phyloP scores from a whole-genome alignment of 2,329 filamentous ascomycete genomes.

The Cladosporium velox region DNA sequence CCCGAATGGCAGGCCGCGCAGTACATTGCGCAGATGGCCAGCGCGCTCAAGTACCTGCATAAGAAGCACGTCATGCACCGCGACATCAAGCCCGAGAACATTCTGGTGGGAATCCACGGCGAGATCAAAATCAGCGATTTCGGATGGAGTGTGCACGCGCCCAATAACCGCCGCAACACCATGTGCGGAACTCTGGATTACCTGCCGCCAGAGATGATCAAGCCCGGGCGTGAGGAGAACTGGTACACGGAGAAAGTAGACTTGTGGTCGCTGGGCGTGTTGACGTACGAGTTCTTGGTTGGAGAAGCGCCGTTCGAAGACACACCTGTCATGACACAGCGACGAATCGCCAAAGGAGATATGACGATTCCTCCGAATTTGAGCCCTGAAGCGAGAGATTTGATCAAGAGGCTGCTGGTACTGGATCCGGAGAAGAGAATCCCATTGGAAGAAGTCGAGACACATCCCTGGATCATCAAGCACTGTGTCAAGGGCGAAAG shows the following conservation, averaged over 20 bases:
- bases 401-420: slow-evolving; percentile 89
- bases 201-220: slow-evolving; percentile 96
- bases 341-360: slow-evolving; percentile 82
- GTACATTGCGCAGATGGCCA: slow-evolving; percentile 89
- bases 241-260: slow-evolving; percentile 96
- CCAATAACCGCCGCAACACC: slow-evolving; percentile 88
- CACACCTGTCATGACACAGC: slow-evolving; percentile 88
- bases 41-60: slow-evolving; percentile 84
- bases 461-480: slow-evolving; percentile 95
- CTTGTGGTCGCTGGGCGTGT: slow-evolving; percentile 89
- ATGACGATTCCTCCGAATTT: slow-evolving; percentile 92
- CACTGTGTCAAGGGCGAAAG: slow-evolving; percentile 68
- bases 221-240: slow-evolving; percentile 74
- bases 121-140: slow-evolving; percentile 99
- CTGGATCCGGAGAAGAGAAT: slow-evolving; percentile 93
- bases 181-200: slow-evolving; percentile 98
- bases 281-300: slow-evolving; percentile 95
- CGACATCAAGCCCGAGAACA: slow-evolving; percentile 98
- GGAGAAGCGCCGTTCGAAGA: slow-evolving; percentile 98
- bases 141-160: slow-evolving; percentile 96
- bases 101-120: slow-evolving; percentile 90
- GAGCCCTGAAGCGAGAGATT: slow-evolving; percentile 82
- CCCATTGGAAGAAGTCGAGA: slow-evolving; percentile 81
- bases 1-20: slow-evolving; percentile 84
- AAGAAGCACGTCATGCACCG: slow-evolving; percentile 97